Base-by-base conservation (phyloP, 2,329 filamentous ascomycete genomes). In the Claviceps sp. region DNA sequence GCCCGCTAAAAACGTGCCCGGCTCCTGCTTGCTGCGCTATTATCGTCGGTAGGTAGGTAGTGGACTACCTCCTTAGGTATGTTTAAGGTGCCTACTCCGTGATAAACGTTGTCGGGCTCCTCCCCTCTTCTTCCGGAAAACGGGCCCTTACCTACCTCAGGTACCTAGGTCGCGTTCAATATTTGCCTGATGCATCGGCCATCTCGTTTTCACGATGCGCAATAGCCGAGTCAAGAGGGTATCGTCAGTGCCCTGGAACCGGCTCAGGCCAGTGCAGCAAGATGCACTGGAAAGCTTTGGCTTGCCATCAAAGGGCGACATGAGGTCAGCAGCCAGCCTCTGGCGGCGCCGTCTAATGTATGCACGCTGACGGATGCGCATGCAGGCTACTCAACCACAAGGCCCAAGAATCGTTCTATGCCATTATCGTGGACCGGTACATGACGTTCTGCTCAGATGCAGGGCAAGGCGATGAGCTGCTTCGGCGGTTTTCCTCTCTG, bases 271-370 rank as follows among this genome's bases (percentile, higher is more conserved):
- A 13, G 77, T 84, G 55, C 80, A 84, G 45, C 72, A 81, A 53
- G 89, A 96, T 65, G 80, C 87, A 14, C 73, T 97, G 30, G 87
- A 94, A 59, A 78, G 75, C 55, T 85, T 94, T 58, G 90, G 91
- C 1, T 76, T 95, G 57, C 88, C 88, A 4, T 95, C 89, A 2
- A 96, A 95, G 64, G 91, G 91, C 50, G 91, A 97, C 67, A 86
- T 77, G 47, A 84, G 86, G 89, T 91, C 73, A 41, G 63, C 53
- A 24, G 42, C 6, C 6, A n/a, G 39, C 14, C n/a, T 10, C n/a
- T 41, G 30, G 30, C 30, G 30, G 30, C 26, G 26, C 30, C 5
- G 26, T 40, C 11, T 26, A n/a, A 38, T 24, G 10, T 34, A 26
- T 11, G 17, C 16, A 13, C 14, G 38, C 47, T 52, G 24, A 54